Evolutionary conservation across 2,329 filamentous ascomycete species (phyloP).

Genomic region (Seiridium unicorne): DNA sequence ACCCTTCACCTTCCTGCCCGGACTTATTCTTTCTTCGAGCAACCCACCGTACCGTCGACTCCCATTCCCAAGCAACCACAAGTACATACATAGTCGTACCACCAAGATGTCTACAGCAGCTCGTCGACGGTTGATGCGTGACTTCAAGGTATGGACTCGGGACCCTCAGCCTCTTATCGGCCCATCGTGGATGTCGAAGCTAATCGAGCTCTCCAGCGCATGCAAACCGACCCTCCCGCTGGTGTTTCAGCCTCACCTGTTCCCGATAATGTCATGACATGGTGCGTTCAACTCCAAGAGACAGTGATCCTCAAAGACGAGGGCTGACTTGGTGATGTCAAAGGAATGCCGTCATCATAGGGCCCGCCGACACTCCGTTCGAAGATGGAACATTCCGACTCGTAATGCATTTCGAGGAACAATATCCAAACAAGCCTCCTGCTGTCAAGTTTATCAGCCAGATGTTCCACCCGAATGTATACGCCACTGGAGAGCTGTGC

Average conservation of each 20-base stretch:
- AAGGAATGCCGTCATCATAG: slow-evolving; percentile 17
- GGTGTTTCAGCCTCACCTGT: slow-evolving; percentile 96
- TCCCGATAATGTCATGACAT: slow-evolving; percentile 96
- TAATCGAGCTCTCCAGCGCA: slow-evolving; percentile 61
- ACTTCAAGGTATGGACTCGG: slow-evolving; percentile 65
- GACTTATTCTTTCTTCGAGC: neutral
- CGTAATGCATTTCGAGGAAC: slow-evolving; percentile 98
- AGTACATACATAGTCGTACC: neutral
- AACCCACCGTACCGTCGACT: neutral
- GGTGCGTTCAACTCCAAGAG: slow-evolving; percentile 48
- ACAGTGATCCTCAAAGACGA: neutral
- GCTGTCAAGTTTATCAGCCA: slow-evolving; percentile 98
- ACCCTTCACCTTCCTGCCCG: neutral
- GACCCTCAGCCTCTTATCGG: neutral
- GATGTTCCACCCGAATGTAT: slow-evolving; percentile 99
- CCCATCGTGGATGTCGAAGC: neutral
- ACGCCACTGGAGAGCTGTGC: slow-evolving; percentile 93
- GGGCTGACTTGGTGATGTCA: neutral
- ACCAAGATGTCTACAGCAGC: slow-evolving; percentile 68
- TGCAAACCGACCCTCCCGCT: slow-evolving; percentile 97
- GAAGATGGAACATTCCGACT: slow-evolving; percentile 80
- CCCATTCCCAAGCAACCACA: too few species aligned
- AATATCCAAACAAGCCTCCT: slow-evolving; percentile 97
- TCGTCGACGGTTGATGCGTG: slow-evolving; percentile 73
- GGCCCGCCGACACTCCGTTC: slow-evolving; percentile 15